Evolutionary conservation across 2,329 filamentous ascomycete species (phyloP).

Genomic region (Colletotrichum navitas): DNA sequence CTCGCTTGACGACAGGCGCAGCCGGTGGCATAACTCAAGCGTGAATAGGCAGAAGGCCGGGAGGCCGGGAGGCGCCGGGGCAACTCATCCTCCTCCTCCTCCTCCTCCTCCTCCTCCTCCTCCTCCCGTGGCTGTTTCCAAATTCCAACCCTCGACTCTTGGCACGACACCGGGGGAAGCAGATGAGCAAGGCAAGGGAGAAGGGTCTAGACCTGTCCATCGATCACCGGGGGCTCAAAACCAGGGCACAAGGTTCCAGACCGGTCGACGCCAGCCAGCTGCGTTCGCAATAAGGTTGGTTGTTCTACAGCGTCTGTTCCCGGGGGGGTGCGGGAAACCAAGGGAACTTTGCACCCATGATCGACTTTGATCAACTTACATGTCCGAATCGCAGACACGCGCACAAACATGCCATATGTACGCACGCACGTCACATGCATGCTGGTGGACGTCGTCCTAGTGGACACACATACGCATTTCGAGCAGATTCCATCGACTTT

Average conservation of each 20-base stretch:
- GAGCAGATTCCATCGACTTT: background rate
- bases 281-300: background rate
- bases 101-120: too few relatives aligned
- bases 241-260: background rate
- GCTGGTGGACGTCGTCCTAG: too few relatives aligned
- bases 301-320: background rate
- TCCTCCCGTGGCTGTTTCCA: background rate
- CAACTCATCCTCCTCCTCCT: background rate
- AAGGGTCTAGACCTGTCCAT: constrained; percentile 5
- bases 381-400: too few relatives aligned
- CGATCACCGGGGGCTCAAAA: background rate
- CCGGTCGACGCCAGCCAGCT: constrained; percentile 5
- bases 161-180: background rate
- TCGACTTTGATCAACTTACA: too few relatives aligned
- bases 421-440: too few relatives aligned
- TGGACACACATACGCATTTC: too few relatives aligned
- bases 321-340: background rate
- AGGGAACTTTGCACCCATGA: background rate
- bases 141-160: background rate
- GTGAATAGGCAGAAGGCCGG: background rate
- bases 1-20: background rate
- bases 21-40: background rate
- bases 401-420: too few relatives aligned
- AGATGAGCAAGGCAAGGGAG: background rate
- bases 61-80: background rate